Evolutionary conservation across 768 basidiomycete genomes (phyloP), one percentile per base, ranked within the genome.

Genomic region (Rhizopogon sp.): DNA sequence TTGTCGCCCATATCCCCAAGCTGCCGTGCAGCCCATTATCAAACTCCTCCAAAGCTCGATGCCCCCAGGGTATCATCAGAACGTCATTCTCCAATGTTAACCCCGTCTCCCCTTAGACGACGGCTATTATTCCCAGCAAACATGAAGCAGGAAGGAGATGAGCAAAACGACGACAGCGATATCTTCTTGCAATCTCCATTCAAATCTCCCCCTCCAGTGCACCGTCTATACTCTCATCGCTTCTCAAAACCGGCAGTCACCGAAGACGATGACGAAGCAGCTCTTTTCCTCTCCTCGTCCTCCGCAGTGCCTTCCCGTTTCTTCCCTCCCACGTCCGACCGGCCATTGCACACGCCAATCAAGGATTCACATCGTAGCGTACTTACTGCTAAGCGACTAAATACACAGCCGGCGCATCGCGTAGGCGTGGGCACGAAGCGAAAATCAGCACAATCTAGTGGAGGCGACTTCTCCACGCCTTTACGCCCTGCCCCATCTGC

Each of bases 71-170:
- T 64, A 52, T 55, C 64, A 51, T 57, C 70, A 35, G 70, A 76
- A 41, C 79, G 74, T 60, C 79, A 80, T 61, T 78, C 81, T 33
- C 79, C 83, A 43, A 80, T 85, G 79, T 75, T 82, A 46, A 81
- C 84, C 1, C 83, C 86, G 20, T 87, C 86, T 5, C 84, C 84
- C 10, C 75, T 83, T 56, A 74, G 79, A 51, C 75, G 75, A 58
- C 72, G 71, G 10, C 69, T 71, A 14, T 70, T 76, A 51, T 78
- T 76, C 61, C 66, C 73, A 5, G 64, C 63, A 50, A 33, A 22
- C 33, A 33, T 33, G 13, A 22, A 16, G 29, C 33, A 35, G 14
- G 68, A 60, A 0, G 56, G 58, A 43, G 57, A 58, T 50, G 55
- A 61, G 10, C 53, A 83, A 59, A 14, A 37, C 5, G 47, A 49